phyloP scores from a whole-genome alignment of 306 rosid genomes.

The Crotalaria pallida region DNA sequence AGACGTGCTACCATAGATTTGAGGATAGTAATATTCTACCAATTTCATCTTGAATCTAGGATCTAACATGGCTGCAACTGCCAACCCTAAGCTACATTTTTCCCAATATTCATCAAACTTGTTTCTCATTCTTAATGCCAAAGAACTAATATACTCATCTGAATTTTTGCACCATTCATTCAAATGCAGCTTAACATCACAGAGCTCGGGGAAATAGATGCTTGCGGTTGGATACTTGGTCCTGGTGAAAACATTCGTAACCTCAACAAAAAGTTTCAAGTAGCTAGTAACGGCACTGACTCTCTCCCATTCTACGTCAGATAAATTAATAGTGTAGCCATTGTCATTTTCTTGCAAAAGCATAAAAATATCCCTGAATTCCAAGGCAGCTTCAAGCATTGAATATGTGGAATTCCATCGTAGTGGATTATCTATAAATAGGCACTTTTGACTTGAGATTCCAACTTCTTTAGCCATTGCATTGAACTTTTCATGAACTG shows the following conservation, averaged over 20 bases:
- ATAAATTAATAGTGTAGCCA: conserved; percentile 44
- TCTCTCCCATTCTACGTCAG: conserved; percentile 80
- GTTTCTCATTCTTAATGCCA: conserved; percentile 69
- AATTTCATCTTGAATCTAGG: conserved; percentile 93
- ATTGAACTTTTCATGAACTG: conserved; percentile 57
- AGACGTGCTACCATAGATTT: conserved; percentile 64
- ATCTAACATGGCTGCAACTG: conserved; percentile 89
- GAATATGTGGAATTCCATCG: conserved; percentile 74
- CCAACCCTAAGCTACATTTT: conserved; percentile 79
- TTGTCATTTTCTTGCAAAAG: conserved; percentile 66
- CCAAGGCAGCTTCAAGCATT: conserved; percentile 77
- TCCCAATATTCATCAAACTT: conserved; percentile 96
- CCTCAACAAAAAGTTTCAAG: conserved; percentile 78
- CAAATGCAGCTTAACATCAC: conserved; percentile 78
- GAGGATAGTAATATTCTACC: conserved; percentile 86
- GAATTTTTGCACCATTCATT: conserved; percentile 86
- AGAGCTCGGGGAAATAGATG: conserved; percentile 84
- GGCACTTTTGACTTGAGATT: conserved; percentile 48
- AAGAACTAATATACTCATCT: conserved; percentile 56
- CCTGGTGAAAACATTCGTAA: conserved; percentile 47
- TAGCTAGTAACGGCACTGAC: conserved; percentile 42
- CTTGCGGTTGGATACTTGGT: conserved; percentile 70
- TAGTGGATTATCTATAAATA: conserved; percentile 59
- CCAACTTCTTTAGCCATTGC: conserved; percentile 68
- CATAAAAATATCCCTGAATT: conserved; percentile 68